Percentiles rank a stretch among this genome's conserved stretches.
Conservation (phyloP, 352 stramenopile species). For the Phytophthora macrochlamydospora region DNA sequence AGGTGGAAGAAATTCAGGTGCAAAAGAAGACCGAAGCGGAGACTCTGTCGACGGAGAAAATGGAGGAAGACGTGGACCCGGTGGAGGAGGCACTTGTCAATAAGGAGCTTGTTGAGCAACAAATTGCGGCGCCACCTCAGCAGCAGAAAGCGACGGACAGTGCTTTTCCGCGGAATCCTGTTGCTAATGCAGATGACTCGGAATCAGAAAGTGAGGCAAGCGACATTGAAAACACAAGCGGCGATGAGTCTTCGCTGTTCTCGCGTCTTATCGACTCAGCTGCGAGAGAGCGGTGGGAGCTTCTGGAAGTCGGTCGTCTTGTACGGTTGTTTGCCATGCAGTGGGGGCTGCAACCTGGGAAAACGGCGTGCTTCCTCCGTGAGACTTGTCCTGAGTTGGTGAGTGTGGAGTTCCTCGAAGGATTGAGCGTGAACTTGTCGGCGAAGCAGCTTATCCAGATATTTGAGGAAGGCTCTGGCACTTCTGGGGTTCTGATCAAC, state of each 20-base stretch:
- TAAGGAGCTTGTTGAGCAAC: no score
- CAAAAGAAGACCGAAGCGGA: no score
- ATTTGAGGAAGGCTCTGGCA: constrained; percentile 73
- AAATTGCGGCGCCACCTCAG: background rate
- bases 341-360: constrained; percentile 58
- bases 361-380: constrained; percentile 66
- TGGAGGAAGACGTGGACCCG: no score
- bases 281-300: constrained; percentile 74
- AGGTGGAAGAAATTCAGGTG: no score
- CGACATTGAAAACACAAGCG: constrained; percentile 9
- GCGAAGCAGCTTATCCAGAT: constrained; percentile 67
- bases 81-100: no score
- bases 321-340: constrained; percentile 76
- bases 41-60: no score
- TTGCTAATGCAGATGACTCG: constrained; percentile 14
- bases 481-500: constrained; percentile 60
- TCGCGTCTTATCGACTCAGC: constrained; percentile 79
- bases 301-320: constrained; percentile 79
- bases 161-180: background rate
- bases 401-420: constrained; percentile 87
- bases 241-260: constrained; percentile 48
- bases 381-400: constrained; percentile 79
- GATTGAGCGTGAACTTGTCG: constrained; percentile 60
- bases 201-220: constrained; percentile 32
- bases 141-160: constrained; percentile 3